These are phyloP conservation scores for Euphorbia neoarborescens DNA, from an alignment of 441 rosid species.

Conservation along the genomic window DNA sequence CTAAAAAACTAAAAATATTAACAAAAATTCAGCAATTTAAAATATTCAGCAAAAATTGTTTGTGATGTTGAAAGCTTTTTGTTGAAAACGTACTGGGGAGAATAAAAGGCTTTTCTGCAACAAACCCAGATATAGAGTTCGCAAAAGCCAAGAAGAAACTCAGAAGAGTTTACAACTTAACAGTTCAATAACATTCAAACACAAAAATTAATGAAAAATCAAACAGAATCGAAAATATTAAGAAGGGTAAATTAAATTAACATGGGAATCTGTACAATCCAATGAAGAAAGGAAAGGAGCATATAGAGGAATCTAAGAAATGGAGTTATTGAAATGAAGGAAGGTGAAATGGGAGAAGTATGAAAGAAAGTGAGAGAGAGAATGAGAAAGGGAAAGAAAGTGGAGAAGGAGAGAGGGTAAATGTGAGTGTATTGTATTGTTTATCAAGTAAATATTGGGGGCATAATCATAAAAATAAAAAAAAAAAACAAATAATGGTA, in stretches of 20 bases:
- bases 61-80: conserved; percentile 30
- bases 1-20: not conserved
- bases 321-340: conserved; percentile 41
- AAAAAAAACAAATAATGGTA: too few species aligned
- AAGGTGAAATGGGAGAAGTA: conserved; percentile 36
- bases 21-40: conserved; percentile 16
- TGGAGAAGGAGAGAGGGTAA: conserved; percentile 10
- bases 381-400: conserved; percentile 30
- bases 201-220: conserved; percentile 18
- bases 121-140: conserved; percentile 36
- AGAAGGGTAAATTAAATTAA: conserved; percentile 37
- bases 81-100: conserved; percentile 26
- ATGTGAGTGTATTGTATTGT: conserved; percentile 29
- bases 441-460: conserved; percentile 48
- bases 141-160: conserved; percentile 41
- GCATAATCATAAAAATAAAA: too few species aligned
- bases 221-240: conserved; percentile 29
- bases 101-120: conserved; percentile 28
- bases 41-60: conserved; percentile 17
- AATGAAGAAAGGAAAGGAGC: conserved; percentile 44
- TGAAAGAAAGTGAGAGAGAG: conserved; percentile 43
- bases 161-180: conserved; percentile 25
- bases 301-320: conserved; percentile 58
- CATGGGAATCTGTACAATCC: conserved; percentile 59
- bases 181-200: conserved; percentile 19